These are phyloP conservation scores for Persicaria maculosa DNA, from an alignment of 148 eudicot genomes.

Conservation along the genomic window DNA sequence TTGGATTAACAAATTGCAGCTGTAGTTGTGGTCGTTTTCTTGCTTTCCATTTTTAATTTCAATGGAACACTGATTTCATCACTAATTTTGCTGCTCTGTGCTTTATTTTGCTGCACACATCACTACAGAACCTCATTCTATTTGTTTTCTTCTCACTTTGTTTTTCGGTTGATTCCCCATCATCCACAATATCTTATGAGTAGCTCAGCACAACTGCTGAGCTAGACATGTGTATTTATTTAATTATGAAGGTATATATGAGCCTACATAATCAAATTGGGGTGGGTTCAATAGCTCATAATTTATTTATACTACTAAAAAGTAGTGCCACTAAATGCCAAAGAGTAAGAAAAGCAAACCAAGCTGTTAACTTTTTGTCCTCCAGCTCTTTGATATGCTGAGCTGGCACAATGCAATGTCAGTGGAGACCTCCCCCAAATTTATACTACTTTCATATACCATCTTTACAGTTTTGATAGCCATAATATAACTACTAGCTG, in stretches of 20 bases:
- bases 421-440: not conserved
- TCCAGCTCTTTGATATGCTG: not conserved
- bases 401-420: conserved; percentile 3
- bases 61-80: too few relatives aligned
- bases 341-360: not conserved
- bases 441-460: not conserved
- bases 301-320: not conserved
- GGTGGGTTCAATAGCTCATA: not conserved
- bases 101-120: too few relatives aligned
- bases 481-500: too few relatives aligned
- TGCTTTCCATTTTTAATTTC: too few relatives aligned
- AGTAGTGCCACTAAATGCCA: not conserved
- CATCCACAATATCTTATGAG: too few relatives aligned
- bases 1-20: too few relatives aligned
- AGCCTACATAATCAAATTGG: not conserved
- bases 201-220: not conserved
- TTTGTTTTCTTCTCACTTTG: too few relatives aligned
- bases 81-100: too few relatives aligned
- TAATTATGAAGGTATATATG: not conserved
- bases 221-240: not conserved
- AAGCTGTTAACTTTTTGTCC: not conserved
- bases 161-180: too few relatives aligned
- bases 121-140: too few relatives aligned
- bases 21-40: too few relatives aligned
- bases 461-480: too few relatives aligned